Evolutionary conservation across 2,329 filamentous ascomycete species (phyloP), one percentile per base, ranked within the genome.

Genomic region (Curvularia spicifera): DNA sequence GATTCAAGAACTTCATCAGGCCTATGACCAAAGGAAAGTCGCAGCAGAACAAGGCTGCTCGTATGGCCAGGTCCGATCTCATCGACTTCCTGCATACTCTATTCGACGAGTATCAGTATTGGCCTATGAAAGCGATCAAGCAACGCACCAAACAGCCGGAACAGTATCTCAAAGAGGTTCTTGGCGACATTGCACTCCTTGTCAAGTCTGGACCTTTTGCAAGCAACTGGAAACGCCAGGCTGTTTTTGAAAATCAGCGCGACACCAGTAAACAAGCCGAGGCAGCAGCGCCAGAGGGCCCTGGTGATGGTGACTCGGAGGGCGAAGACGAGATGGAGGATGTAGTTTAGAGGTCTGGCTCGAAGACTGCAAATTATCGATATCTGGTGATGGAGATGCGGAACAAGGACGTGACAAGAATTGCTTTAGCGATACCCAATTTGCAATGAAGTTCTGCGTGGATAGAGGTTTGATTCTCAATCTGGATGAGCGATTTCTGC

Each of bases 41-140:
- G 24, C 71, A 75, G 50, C 63, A 67, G 53, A 89, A 91, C 78
- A 97, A 98, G 81, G 89, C 91, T 28, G 90, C 91, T 33, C 93
- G 95, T 79, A 93, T 98, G 79, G 89, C 92, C 44, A 88, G 93
- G 77, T 89, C 92, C 82, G 90, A 95, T 71, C 87, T 99, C 62
- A 80, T 96, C 78, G 93, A 97, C 79, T 85, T 87, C 64, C 88
- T 99, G 60, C 93, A 94, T 81, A 80, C 85, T 48, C 90, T 89
- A 73, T 99, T 97, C 86, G 86, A 89, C 56, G 82, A 90, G 70
- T 96, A 90, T 82, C 88, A 89, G 69, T 98, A 95, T 78, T 99
- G 94, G 93, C 88, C 90, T n/a, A 91, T 98, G 83, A 93, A 91
- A 72, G 87, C 90, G 5, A 85, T 99, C 67, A 91, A 92, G 63